Evolutionary conservation across 2,329 filamentous ascomycete genomes (phyloP), one percentile per base, ranked within the genome.

Genomic region (Penicillium sclerotigenum): DNA sequence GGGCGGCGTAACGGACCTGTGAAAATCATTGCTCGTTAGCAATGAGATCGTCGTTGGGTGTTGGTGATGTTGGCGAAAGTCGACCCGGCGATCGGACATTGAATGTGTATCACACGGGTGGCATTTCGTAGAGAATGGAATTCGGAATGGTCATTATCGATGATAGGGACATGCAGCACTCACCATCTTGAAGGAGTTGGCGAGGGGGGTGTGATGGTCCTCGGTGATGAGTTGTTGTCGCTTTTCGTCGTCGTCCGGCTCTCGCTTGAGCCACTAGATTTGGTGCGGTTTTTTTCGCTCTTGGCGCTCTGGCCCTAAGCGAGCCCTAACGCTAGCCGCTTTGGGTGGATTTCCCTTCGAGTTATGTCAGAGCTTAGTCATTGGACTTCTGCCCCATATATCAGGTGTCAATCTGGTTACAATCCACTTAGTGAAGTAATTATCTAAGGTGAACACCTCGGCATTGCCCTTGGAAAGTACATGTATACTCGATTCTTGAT

Each of bases 1-100:
- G 90, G 78, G 89, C 89, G 81, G 91, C 91, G 91, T 97, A 97
- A 81, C 92, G 91, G 85, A 96, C 91, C 91, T 95, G 75, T 53
- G 57, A 34, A 67, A 59, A 62, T 56, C 57, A 63, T 56, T 56
- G 60, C 62, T 60, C 64, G 67, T 71, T 68, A 72, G 68, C 61
- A 68, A 64, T 61, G 59, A 24, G 29, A 60, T 62, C 53, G 29
- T 59, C n/a, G 57, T 55, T 43, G 50, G n/a, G n/a, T 36, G 24
- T 46, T 48, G 48, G 37, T 54, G 43, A 33, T 26, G 38, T 37
- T 56, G 57, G 46, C 29, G 48, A 47, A 53, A 38, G 49, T 56
- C 50, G 52, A 49, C 52, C 52, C 34, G 37, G 18, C 47, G 55
- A 52, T 47, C 48, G 40, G 45, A 55, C 47, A 48, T 42, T 52